phyloP scores from a whole-genome alignment of 495 filamentous ascomycete species.

The Daldinia decipiens region DNA sequence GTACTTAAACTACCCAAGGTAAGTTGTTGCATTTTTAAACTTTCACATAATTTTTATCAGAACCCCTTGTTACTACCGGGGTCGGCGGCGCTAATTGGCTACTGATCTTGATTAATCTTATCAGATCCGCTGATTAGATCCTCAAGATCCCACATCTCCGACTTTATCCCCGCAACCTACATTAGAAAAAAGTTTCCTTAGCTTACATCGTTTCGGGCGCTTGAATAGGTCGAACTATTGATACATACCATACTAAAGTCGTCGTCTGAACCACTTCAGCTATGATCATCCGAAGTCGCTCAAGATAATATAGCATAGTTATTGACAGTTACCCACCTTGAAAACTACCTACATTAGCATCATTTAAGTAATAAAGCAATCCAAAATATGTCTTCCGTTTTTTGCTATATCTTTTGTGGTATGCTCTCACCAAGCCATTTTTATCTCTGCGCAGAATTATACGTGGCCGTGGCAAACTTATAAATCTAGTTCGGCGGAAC shows the following conservation, averaged over 20 bases:
- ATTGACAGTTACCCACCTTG: not conserved
- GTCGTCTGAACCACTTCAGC: not conserved
- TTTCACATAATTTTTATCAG: too few species aligned
- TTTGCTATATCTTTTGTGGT: not conserved
- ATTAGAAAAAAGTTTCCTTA: not conserved
- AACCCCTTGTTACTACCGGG: too few species aligned
- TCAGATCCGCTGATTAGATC: slow-evolving; percentile 39
- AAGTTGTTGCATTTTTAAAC: too few species aligned
- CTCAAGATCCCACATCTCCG: not conserved
- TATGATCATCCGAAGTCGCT: not conserved
- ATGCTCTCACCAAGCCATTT: slow-evolving; percentile 8
- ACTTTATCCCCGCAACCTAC: not conserved
- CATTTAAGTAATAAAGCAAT: not conserved
- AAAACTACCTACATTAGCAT: not conserved
- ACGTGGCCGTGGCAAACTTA: slow-evolving; percentile 40
- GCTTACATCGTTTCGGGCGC: not conserved
- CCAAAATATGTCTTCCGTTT: slow-evolving; percentile 15
- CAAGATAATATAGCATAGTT: not conserved
- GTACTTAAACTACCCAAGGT: too few species aligned
- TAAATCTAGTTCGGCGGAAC: slow-evolving; percentile 25
- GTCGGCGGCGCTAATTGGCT: slow-evolving; percentile 15
- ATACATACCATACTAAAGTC: not conserved
- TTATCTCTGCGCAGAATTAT: slow-evolving; percentile 19
- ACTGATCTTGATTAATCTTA: slow-evolving; percentile 28
- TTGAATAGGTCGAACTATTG: not conserved